Evolutionary conservation across 306 rosid species (phyloP), one percentile per base, ranked within the genome.

Genomic region (Carpinus fangiana): DNA sequence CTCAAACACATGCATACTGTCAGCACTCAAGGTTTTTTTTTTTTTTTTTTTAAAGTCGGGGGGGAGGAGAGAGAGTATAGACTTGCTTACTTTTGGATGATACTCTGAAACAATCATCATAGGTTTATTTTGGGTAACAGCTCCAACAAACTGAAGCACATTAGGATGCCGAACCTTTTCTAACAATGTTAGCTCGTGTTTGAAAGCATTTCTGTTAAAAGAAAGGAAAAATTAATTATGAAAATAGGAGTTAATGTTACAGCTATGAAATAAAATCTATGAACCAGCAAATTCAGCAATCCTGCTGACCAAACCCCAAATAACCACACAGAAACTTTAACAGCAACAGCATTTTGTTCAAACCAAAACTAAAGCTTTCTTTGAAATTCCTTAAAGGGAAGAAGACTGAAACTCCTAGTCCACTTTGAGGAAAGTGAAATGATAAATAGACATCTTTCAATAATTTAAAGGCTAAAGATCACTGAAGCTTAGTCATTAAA

Each of bases 111-210:
- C 97, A 76, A 96, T 96, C 99, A 96, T 96, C 99, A 96, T 96
- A 71, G 99, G 99, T 83, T 86, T 78, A 85, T 96, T 96, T 79
- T 96, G 99, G 76, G 99, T 96, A 80, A 96, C 99, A 65, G 99
- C 99, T 64, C 99, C 99, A 84, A 96, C 99, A 87, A 96, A 96
- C 85, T 96, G 99, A 79, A 96, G 90, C 38, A 96, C 89, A 47
- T 96, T 96, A 45, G 99, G 99, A 88, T 96, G 99, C 51, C 99
- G 93, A 52, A 91, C 99, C 93, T 86, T 96, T 89, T 96, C 98
- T 78, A 96, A 81, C 86, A 96, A 72, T 0, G 90, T 91, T 60
- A 96, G 90, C 89, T 96, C 99, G 12, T 93, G 89, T 82, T 90
- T 91, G 99, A 96, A 96, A 76, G 91, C 90, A 78, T 81, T 90